phyloP scores from a whole-genome alignment of 805 yeast genomes.

The Zygosaccharomyces gambellarensis region DNA sequence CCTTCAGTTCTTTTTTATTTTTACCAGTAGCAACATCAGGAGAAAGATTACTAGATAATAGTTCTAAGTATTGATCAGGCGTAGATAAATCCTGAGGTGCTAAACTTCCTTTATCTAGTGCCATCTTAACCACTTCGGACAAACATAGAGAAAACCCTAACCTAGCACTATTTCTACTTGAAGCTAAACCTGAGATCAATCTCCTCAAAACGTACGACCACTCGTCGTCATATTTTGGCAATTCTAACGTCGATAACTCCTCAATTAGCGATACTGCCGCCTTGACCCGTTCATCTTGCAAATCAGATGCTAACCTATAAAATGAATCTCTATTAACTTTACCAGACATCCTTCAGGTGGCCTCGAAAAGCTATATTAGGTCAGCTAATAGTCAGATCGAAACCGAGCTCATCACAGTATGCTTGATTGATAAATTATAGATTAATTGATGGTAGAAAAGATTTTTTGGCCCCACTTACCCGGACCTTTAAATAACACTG shows the following conservation, averaged over 20 bases:
- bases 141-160: constrained; percentile 85
- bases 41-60: constrained; percentile 32
- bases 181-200: constrained; percentile 72
- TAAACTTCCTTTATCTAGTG: constrained; percentile 18
- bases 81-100: constrained; percentile 18
- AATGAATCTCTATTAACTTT: constrained; percentile 67
- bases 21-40: constrained; percentile 38
- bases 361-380: background rate
- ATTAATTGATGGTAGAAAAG: background rate
- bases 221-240: constrained; percentile 43
- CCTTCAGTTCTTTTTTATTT: constrained; percentile 49
- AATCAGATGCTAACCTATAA: constrained; percentile 71
- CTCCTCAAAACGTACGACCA: constrained; percentile 81
- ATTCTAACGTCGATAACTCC: constrained; percentile 44
- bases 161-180: constrained; percentile 79
- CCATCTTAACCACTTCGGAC: constrained; percentile 53
- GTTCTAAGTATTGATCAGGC: constrained; percentile 22
- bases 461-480: background rate
- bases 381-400: background rate
- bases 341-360: constrained; percentile 5
- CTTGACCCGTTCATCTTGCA: constrained; percentile 62
- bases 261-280: constrained; percentile 65
- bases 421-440: background rate
- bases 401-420: background rate
- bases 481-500: background rate